Conservation (phyloP, 2,329 filamentous ascomycete species). For the Hypomyces rosellus region DNA sequence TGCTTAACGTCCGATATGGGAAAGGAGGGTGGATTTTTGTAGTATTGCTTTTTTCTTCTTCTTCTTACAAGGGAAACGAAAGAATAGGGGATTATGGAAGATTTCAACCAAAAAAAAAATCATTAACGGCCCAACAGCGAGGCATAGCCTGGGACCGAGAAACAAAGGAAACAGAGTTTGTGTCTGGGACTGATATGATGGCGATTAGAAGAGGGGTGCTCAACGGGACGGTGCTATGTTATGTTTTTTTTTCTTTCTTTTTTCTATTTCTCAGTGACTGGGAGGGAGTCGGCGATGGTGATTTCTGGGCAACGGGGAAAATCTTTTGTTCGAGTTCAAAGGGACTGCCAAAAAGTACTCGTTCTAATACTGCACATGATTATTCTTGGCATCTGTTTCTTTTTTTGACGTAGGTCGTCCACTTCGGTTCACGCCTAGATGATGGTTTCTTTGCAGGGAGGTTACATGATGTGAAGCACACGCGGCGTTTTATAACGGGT, state of each 20-base stretch:
- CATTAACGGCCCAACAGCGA: too few relatives aligned
- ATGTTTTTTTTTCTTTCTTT: neutral
- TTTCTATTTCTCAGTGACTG: neutral
- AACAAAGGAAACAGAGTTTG: neutral
- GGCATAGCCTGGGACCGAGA: neutral
- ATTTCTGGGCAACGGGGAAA: neutral
- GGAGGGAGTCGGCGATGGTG: neutral
- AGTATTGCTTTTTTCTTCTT: neutral
- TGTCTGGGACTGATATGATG: neutral
- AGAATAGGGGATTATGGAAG: neutral
- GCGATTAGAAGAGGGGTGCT: neutral
- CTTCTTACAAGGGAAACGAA: neutral
- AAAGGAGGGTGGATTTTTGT: neutral
- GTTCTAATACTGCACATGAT: conserved; percentile 1
- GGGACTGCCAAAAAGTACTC: neutral
- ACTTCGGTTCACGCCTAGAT: neutral
- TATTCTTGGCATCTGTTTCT: neutral
- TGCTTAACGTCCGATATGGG: too few relatives aligned
- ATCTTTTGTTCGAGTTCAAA: neutral
- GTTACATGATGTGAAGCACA: too few relatives aligned
- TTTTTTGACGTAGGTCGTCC: neutral
- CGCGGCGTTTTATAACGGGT: too few relatives aligned
- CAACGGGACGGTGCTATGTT: neutral
- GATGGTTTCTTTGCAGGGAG: too few relatives aligned
- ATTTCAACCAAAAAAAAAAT: neutral